A percentile compares a stretch with the other conserved stretches of the same genome.
Conservation (phyloP, 2,329 filamentous ascomycete genomes). For the Colletotrichum sidae region DNA sequence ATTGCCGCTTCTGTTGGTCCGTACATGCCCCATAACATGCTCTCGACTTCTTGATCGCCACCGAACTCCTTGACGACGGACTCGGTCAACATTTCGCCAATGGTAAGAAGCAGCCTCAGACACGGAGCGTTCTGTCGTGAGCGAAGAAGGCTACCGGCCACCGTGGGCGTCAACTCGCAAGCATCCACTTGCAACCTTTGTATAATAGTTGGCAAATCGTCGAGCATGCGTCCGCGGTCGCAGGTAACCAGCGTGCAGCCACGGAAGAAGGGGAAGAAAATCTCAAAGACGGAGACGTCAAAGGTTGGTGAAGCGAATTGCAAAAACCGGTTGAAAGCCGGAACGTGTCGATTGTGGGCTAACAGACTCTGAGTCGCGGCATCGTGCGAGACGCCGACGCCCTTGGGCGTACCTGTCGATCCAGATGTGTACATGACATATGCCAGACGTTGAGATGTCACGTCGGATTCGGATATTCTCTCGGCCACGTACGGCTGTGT, state of each 20-base stretch:
- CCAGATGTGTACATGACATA: slow-evolving; percentile 97
- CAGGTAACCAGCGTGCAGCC: slow-evolving; percentile 80
- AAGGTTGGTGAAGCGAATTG: slow-evolving; percentile 95
- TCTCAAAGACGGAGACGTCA: slow-evolving; percentile 94
- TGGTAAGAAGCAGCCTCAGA: slow-evolving; percentile 81
- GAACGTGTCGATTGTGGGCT: slow-evolving; percentile 83
- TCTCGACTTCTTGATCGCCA: slow-evolving; percentile 59
- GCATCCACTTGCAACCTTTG: slow-evolving; percentile 78
- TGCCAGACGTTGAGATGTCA: slow-evolving; percentile 63
- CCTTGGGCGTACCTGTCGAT: slow-evolving; percentile 90
- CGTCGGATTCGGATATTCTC: not conserved
- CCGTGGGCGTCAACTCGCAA: slow-evolving; percentile 89
- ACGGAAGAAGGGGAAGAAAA: slow-evolving; percentile 86
- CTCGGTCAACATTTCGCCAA: slow-evolving; percentile 90
- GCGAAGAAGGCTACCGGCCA: slow-evolving; percentile 80
- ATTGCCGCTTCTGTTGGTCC: slow-evolving; percentile 93
- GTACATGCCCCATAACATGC: slow-evolving; percentile 92
- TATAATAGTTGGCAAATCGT: slow-evolving; percentile 78
- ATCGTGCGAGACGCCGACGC: slow-evolving; percentile 83
- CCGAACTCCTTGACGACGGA: slow-evolving; percentile 85
- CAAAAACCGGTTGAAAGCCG: slow-evolving; percentile 81
- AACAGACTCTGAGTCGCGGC: slow-evolving; percentile 86
- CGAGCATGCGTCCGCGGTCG: slow-evolving; percentile 75
- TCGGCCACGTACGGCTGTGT: not conserved
- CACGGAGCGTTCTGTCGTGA: slow-evolving; percentile 74